Evolutionary conservation across 2,329 filamentous ascomycete species (phyloP).

Genomic region (Fusarium sp.): DNA sequence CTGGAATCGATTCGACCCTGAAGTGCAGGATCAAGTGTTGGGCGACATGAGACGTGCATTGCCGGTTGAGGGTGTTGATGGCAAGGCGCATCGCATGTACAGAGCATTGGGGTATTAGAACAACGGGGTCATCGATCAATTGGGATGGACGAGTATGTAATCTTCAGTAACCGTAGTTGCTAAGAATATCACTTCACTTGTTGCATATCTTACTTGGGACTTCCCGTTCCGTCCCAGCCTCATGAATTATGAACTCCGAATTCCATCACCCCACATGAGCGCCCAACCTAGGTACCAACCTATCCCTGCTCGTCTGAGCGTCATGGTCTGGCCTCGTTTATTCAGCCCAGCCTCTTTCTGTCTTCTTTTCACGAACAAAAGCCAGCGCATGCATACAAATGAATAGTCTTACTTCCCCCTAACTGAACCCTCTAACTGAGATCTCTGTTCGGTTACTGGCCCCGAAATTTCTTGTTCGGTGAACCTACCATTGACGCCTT

Average conservation of each 20-base stretch:
- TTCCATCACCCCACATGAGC: conserved; percentile 34
- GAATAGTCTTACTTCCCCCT: background rate
- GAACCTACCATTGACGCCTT: background rate
- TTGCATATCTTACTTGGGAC: conserved; percentile 30
- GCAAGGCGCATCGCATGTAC: conserved; percentile 39
- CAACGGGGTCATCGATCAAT: background rate
- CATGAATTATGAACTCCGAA: conserved; percentile 30
- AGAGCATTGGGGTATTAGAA: conserved; percentile 27
- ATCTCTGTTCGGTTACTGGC: conserved; percentile 11
- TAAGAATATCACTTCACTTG: conserved; percentile 15
- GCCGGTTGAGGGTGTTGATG: conserved; percentile 17
- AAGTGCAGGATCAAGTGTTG: conserved; percentile 35
- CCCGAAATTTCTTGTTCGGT: conserved; percentile 5
- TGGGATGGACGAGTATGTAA: background rate
- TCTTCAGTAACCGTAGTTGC: conserved; percentile 13
- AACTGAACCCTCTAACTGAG: conserved; percentile 13
- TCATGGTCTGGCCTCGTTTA: conserved; percentile 41
- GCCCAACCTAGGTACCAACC: conserved; percentile 7
- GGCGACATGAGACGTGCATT: conserved; percentile 30
- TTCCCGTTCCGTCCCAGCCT: conserved; percentile 37
- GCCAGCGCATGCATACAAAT: conserved; percentile 30
- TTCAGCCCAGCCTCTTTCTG: conserved; percentile 40
- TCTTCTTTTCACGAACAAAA: conserved; percentile 34
- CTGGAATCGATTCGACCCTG: conserved; percentile 40
- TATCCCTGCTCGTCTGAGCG: conserved; percentile 35